Evolutionary conservation across 1,284 basidiomycete species (phyloP).

Genomic region (Sporisorium sorghi): DNA sequence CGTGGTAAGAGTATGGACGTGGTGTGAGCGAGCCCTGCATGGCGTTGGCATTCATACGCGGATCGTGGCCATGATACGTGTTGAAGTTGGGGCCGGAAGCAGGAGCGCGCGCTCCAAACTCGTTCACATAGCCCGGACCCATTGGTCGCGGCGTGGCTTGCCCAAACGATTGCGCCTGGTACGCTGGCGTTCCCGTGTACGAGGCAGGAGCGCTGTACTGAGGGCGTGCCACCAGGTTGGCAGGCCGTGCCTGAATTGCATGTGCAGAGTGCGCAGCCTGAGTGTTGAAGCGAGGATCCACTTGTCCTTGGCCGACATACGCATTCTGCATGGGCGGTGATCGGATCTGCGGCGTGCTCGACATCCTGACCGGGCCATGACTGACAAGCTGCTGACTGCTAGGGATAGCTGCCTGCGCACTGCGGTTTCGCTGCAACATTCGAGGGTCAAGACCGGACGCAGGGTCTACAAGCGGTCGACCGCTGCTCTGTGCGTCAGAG

Average conservation of each 20-base stretch:
- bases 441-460: constrained; percentile 24
- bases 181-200: constrained; percentile 17
- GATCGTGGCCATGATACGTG: constrained; percentile 48
- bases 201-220: constrained; percentile 29
- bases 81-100: constrained; percentile 23
- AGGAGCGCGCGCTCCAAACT: constrained; percentile 38
- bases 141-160: constrained; percentile 18
- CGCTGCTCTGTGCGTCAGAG: constrained; percentile 35
- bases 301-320: constrained; percentile 7
- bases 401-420: constrained; percentile 45
- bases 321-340: constrained; percentile 29
- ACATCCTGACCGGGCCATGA: constrained; percentile 36
- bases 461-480: constrained; percentile 6
- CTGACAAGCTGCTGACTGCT: constrained; percentile 28
- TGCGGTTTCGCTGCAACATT: constrained; percentile 42
- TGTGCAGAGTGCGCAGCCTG: constrained; percentile 21
- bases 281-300: constrained; percentile 32
- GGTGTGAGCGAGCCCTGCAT: constrained; percentile 36
- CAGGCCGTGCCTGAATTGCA: constrained; percentile 16
- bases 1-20: constrained; percentile 59
- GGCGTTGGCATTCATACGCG: constrained; percentile 24
- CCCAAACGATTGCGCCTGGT: constrained; percentile 28
- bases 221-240: constrained; percentile 21
- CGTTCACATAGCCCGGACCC: constrained; percentile 29
- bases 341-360: constrained; percentile 43